Evolutionary conservation across 1,284 basidiomycete genomes (phyloP), one percentile per base, ranked within the genome.

Genomic region (Cryptococcus sp.): DNA sequence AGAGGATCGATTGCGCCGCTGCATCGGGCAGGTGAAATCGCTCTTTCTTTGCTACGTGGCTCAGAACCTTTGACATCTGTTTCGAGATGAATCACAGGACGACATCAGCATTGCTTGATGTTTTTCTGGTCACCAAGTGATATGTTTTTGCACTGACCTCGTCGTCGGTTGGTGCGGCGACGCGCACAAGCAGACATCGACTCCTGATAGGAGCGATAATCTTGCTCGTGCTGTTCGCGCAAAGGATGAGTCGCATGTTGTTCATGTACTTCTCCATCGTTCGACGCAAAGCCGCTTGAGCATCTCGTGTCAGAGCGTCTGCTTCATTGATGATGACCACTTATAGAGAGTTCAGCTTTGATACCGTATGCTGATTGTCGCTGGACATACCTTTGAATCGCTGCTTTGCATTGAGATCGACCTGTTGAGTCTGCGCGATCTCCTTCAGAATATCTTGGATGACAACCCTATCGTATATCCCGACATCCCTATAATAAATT

Each of bases 211-310:
- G 96, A 0, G 93, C 93, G 72, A 99, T 99, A 62, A 99, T 89
- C 69, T 90, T 90, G 73, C 90, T 91, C 3, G 96, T 98, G 74
- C 91, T 94, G 78, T 93, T 96, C n/a, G 95, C 93, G 76, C 95
- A 98, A 13, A 99, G 85, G 69, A 99, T 95, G 66, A 99, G 87
- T 48, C 96, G 87, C 85, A 99, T 85, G 77, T 98, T 99, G 50
- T 87, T 87, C 90, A 97, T 98, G 82, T 97, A 99, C 78, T 98
- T 95, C 72, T 99, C 95, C 95, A 99, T 99, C 3, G 95, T 99
- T 59, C 96, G 85, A 71, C 96, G 88, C 46, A 99, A 84, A 5
- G 95, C 95, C 1, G 95, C 93, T 81, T 99, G 95, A 0, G 95
- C 95, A 80, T 99, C 95, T 64, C 94, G 87, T 15, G 92, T 88